Evolutionary conservation across 148 eudicot genomes (phyloP).

Genomic region (Drosera capensis): DNA sequence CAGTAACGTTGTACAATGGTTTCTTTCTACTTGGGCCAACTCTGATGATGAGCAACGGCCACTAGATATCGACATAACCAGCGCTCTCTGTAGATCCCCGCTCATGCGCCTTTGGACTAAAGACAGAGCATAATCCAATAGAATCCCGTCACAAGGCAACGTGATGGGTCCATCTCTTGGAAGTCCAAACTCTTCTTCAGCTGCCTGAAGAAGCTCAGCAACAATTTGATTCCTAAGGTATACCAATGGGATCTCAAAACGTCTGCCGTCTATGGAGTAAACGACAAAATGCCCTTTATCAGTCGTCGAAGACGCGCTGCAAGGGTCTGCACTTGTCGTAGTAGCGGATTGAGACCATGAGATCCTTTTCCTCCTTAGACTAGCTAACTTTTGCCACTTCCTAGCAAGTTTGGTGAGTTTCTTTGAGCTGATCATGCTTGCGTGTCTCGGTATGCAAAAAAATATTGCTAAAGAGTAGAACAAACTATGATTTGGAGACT

Average conservation of each 20-base stretch:
- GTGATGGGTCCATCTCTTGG: constrained; percentile 24
- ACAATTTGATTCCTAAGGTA: background rate
- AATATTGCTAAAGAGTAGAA: too few species aligned
- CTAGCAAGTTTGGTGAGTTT: constrained; percentile 18
- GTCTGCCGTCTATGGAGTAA: background rate
- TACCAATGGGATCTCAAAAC: background rate
- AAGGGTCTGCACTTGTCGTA: background rate
- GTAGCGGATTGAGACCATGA: constrained; percentile 5
- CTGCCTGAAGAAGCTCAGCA: constrained; percentile 4
- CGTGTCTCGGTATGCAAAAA: background rate
- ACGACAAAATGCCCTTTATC: constrained; percentile 1
- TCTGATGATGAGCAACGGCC: constrained; percentile 1
- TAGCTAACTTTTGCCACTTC: constrained; percentile 23
- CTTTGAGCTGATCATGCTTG: constrained; percentile 15
- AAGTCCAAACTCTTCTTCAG: constrained; percentile 36
- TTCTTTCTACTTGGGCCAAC: constrained; percentile 1
- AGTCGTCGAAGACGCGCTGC: background rate
- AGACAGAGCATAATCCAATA: constrained; percentile 20
- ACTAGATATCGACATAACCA: constrained; percentile 10
- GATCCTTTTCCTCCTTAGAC: constrained; percentile 10
- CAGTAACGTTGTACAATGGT: too few species aligned
- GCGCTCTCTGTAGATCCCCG: constrained; percentile 14
- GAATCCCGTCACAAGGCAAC: constrained; percentile 25
- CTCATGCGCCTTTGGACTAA: constrained; percentile 12
- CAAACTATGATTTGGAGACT: too few species aligned